Evolutionary conservation across 331 rosid species (phyloP).

Genomic region (Dryas integrifolia): DNA sequence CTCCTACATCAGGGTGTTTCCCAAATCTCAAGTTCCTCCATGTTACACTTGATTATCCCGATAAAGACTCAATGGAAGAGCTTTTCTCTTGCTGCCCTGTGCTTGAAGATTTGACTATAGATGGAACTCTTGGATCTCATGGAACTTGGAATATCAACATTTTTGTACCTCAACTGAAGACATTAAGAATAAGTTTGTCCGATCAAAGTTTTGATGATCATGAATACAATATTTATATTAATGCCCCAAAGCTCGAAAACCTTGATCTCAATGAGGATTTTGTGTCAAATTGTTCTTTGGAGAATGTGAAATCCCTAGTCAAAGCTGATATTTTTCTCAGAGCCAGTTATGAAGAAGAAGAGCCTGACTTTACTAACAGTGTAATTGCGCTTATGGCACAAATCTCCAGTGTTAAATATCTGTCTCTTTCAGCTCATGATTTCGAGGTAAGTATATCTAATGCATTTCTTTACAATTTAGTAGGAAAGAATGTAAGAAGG

Average conservation of each 20-base stretch:
- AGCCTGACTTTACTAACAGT: neutral
- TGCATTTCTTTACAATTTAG: too few species aligned
- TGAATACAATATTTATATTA: too few species aligned
- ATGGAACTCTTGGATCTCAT: neutral
- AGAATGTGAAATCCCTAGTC: too few species aligned
- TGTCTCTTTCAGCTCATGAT: neutral
- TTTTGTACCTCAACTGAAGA: neutral
- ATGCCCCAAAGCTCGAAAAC: too few species aligned
- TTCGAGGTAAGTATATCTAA: too few species aligned
- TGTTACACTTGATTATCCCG: neutral
- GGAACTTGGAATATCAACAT: neutral
- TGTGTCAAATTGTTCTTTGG: too few species aligned
- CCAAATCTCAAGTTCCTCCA: neutral
- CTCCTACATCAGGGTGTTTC: slow-evolving; percentile 2
- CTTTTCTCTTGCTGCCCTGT: slow-evolving; percentile 3
- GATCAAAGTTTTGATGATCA: too few species aligned
- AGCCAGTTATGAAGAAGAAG: too few species aligned
- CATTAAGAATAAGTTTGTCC: too few species aligned
- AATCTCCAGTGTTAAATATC: neutral
- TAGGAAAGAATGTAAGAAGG: too few species aligned
- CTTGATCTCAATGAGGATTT: too few species aligned
- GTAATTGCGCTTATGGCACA: neutral
- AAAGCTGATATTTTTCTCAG: too few species aligned
- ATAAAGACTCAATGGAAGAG: neutral
- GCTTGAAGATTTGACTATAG: neutral